Evolutionary conservation across 495 filamentous ascomycete species (phyloP).

Genomic region (Penicillium ochrochloron): DNA sequence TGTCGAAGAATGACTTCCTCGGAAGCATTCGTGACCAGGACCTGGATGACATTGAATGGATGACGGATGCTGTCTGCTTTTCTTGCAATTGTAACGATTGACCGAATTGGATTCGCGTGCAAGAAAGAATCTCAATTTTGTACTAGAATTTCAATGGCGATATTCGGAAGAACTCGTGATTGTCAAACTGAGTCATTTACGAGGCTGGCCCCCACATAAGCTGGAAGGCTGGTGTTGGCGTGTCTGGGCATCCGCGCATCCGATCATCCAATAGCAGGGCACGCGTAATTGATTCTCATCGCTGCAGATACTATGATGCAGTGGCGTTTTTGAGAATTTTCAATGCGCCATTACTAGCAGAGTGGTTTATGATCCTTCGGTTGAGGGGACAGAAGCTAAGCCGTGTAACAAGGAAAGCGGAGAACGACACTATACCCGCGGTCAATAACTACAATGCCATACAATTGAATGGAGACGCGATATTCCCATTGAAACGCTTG

Average conservation of each 20-base stretch:
- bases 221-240: background rate
- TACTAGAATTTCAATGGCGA: background rate
- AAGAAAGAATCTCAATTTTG: background rate
- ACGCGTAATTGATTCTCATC: background rate
- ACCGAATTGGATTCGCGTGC: background rate
- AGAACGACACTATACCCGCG: background rate
- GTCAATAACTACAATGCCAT: background rate
- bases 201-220: background rate
- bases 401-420: background rate
- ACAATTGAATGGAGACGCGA: background rate
- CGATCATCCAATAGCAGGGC: background rate
- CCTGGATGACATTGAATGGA: background rate
- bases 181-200: constrained; percentile 1
- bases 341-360: background rate
- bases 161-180: background rate
- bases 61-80: background rate
- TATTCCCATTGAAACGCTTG: constrained; percentile 15
- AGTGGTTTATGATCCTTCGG: background rate
- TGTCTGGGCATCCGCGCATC: background rate
- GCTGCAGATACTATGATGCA: too few species aligned
- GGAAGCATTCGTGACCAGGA: constrained; percentile 5
- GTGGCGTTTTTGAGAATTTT: background rate
- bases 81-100: background rate
- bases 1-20: constrained; percentile 1
- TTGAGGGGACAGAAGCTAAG: background rate